Conservation (phyloP, 2,329 filamentous ascomycete genomes). For the Diaporthe ampelina region DNA sequence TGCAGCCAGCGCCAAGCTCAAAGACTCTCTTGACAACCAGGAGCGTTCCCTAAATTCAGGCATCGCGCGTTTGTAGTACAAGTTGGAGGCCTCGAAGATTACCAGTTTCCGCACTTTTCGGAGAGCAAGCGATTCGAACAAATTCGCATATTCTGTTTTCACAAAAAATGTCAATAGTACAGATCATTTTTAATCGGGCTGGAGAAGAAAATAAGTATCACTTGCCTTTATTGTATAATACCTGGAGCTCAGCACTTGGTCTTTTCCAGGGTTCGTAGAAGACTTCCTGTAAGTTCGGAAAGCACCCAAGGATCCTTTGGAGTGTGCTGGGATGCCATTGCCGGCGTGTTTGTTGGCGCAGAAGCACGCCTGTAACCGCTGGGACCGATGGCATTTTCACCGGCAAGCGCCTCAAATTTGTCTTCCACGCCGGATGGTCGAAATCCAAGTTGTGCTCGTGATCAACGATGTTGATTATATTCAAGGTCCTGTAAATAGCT, state of each 20-base stretch:
- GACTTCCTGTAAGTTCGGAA: conserved; percentile 50
- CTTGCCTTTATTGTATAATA: conserved; percentile 31
- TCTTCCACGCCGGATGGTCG: too few species aligned
- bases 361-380: not conserved
- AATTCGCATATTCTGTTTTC: not conserved
- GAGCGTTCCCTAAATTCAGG: too few species aligned
- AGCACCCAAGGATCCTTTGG: conserved; percentile 48
- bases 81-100: conserved; percentile 39
- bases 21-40: not conserved
- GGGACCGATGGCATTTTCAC: not conserved
- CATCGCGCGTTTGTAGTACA: not conserved
- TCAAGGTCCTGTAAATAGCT: not conserved
- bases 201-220: not conserved
- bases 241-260: conserved; percentile 40
- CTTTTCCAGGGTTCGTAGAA: conserved; percentile 51
- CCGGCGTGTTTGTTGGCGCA: not conserved
- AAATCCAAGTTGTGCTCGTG: too few species aligned
- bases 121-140: conserved; percentile 37
- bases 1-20: conserved; percentile 35
- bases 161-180: not conserved
- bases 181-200: not conserved
- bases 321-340: conserved; percentile 38
- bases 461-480: not conserved
- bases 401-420: not conserved
- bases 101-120: conserved; percentile 36